These are phyloP conservation scores for Solanum habrochaites DNA, from an alignment of 257 asterid genomes.

Conservation along the genomic window DNA sequence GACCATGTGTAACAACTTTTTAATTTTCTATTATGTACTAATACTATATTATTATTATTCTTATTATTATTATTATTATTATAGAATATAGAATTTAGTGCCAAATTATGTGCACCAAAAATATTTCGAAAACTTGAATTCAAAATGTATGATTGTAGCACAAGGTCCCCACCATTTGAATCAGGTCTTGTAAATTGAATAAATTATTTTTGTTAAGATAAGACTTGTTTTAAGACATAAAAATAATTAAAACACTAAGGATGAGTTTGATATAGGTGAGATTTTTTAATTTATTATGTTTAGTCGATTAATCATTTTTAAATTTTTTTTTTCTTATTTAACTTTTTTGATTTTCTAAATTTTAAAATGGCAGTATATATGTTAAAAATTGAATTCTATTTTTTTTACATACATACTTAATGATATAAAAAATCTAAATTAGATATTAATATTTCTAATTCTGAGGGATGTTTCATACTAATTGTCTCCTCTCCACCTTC, in stretches of 20 bases:
- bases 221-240: too few relatives aligned
- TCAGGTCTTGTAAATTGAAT: background rate
- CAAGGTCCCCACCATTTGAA: slow-evolving; percentile 17
- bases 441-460: too few relatives aligned
- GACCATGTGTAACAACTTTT: slow-evolving; percentile 4
- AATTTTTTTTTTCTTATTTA: too few relatives aligned
- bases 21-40: background rate
- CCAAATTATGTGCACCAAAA: slow-evolving; percentile 26
- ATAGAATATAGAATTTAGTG: slow-evolving; percentile 25
- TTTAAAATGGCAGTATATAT: background rate
- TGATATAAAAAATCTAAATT: background rate
- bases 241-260: background rate
- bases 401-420: too few relatives aligned
- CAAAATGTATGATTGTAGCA: slow-evolving; percentile 16
- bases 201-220: too few relatives aligned
- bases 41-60: background rate
- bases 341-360: background rate
- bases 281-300: background rate
- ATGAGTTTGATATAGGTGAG: background rate
- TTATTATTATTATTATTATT: background rate
- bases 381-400: background rate
- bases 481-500: background rate
- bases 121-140: background rate
- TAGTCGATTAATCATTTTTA: background rate
- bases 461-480: background rate